Evolutionary conservation across 768 basidiomycete genomes (phyloP).

Genomic region (Rubroboletus pulcherrimus): DNA sequence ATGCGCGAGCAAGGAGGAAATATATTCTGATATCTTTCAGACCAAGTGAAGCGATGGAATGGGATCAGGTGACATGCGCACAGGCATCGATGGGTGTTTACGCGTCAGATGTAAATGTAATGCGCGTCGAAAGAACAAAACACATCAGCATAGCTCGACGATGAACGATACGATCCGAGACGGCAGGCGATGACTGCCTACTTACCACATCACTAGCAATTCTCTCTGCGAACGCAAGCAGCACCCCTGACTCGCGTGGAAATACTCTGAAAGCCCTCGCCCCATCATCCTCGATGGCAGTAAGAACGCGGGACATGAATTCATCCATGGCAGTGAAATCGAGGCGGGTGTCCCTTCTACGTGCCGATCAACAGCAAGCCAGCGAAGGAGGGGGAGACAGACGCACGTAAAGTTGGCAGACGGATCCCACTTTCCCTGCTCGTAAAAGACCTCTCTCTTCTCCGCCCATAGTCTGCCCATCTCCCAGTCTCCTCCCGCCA

Average conservation of each 20-base stretch:
- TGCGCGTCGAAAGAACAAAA: not conserved
- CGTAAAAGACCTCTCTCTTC: conserved; percentile 92
- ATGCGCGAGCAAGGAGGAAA: conserved; percentile 67
- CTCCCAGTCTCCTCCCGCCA: conserved; percentile 62
- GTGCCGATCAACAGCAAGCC: not conserved
- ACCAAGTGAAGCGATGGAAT: not conserved
- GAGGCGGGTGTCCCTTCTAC: conserved; percentile 54
- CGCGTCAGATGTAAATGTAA: not conserved
- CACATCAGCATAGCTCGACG: not conserved
- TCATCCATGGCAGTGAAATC: conserved; percentile 93
- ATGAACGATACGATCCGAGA: not conserved
- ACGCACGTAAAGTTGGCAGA: conserved; percentile 77
- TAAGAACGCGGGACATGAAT: conserved; percentile 72
- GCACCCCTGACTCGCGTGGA: conserved; percentile 71
- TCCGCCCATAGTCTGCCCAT: conserved; percentile 95
- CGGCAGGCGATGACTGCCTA: conserved; percentile 1
- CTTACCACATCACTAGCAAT: conserved; percentile 81
- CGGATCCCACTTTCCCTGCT: conserved; percentile 74
- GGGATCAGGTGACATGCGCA: not conserved
- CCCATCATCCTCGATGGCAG: conserved; percentile 69
- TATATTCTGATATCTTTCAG: conserved; percentile 79
- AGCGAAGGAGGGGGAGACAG: not conserved
- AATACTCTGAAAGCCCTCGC: conserved; percentile 82
- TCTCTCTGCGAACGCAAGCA: conserved; percentile 79
- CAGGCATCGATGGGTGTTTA: not conserved